Conservation (phyloP, 1,284 basidiomycete genomes). For the Puccinia novopanici region DNA sequence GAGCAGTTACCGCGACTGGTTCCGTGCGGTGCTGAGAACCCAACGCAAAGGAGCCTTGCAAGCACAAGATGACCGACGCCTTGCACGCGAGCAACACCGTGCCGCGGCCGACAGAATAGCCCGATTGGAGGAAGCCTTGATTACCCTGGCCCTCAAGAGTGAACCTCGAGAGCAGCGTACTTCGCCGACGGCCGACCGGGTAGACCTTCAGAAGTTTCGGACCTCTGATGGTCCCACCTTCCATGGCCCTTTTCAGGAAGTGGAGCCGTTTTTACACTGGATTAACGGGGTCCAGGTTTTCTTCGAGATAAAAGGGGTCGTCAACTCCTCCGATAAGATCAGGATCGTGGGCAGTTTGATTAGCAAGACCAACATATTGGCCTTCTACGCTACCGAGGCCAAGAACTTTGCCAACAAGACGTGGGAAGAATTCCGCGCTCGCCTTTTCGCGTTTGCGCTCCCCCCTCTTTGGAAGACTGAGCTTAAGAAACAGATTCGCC, state of each 20-base stretch:
- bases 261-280: background rate
- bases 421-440: background rate
- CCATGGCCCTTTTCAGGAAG: background rate
- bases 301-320: background rate
- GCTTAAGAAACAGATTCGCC: background rate
- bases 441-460: constrained; percentile 3
- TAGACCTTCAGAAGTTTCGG: constrained; percentile 10
- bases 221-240: constrained; percentile 2
- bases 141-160: background rate
- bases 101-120: background rate
- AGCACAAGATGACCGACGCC: background rate
- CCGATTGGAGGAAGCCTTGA: background rate
- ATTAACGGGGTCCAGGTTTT: background rate
- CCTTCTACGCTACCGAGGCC: background rate
- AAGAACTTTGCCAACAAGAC: background rate
- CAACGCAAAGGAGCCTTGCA: background rate
- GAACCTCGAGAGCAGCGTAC: background rate
- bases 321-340: background rate
- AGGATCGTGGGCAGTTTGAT: background rate
- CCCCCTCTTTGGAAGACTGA: no score
- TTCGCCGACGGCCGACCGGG: background rate
- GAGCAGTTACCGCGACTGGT: background rate
- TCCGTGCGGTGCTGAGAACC: background rate
- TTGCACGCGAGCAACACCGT: background rate
- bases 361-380: background rate